Evolutionary conservation across 2,329 filamentous ascomycete species (phyloP), one percentile per base, ranked within the genome.

Genomic region (Bipolaris victoriae): DNA sequence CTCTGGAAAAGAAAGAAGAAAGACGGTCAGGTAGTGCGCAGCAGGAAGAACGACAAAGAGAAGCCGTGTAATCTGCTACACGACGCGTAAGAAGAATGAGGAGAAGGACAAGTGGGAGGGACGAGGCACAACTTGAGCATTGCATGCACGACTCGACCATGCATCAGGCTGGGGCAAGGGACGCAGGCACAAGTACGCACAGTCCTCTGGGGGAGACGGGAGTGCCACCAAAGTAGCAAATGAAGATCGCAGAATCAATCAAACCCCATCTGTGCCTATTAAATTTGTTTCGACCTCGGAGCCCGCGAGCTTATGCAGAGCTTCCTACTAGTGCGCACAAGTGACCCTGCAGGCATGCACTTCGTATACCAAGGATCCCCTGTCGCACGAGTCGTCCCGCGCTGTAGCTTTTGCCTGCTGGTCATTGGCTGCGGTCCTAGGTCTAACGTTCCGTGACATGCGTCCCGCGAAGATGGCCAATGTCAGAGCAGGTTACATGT

Each of bases 91-190:
- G 60, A 62, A 69, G 63, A 61, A 63, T 29, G 29, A 7, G 49
- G 62, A 60, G 52, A 55, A 65, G 50, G 58, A 61, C 60, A 52
- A n/a, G 49, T 49, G n/a, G 22, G 49, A 61, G 66, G 64, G 60
- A 64, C 47, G 58, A 65, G 58, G 60, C 63, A 66, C 58, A 60
- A 62, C 55, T 61, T 68, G 67, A 66, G 63, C 68, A 72, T 71
- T 39, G 68, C 66, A 68, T 60, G 68, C 36, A 66, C 62, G 66
- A 71, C 72, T 72, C 70, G 67, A 61, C 67, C 64, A 66, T 70
- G 70, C 68, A 71, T 50, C 65, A 65, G 57, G 61, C 63, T 60
- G 47, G 63, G 52, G 49, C 52, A 58, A 55, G 64, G 65, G 58
- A 65, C 60, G 60, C 63, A 64, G 58, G 66, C 66, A 73, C 57